These are phyloP conservation scores for Malassezia obtusa DNA, from an alignment of 1,284 basidiomycete species.

Conservation along the genomic window DNA sequence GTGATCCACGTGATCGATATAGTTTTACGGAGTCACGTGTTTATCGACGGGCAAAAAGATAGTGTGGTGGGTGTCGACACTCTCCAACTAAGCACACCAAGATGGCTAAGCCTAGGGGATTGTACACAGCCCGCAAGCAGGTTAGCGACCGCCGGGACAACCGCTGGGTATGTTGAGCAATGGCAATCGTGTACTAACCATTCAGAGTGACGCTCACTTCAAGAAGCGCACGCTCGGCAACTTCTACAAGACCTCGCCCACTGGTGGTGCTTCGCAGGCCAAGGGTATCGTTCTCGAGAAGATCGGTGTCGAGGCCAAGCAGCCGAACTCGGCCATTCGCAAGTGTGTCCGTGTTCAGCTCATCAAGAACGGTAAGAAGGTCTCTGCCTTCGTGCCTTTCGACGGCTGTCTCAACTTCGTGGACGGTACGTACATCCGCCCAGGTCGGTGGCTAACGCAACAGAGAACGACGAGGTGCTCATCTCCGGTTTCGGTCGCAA, in stretches of 20 bases:
- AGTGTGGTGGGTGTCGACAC: neutral
- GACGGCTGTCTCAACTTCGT: conserved; percentile 96
- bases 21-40: conserved; percentile 21
- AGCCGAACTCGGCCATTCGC: conserved; percentile 99
- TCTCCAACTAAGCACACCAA: conserved; percentile 19
- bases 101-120: conserved; percentile 75
- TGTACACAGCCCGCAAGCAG: conserved; percentile 98
- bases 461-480: conserved; percentile 99
- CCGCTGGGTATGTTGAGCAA: conserved; percentile 62
- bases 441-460: conserved; percentile 14
- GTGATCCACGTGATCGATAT: conserved; percentile 18
- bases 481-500: conserved; percentile 99
- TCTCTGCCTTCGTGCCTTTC: conserved; percentile 54
- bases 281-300: conserved; percentile 99
- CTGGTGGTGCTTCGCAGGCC: conserved; percentile 97
- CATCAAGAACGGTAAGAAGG: conserved; percentile 99
- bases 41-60: conserved; percentile 5
- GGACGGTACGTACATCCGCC: conserved; percentile 17
- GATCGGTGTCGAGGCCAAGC: conserved; percentile 77
- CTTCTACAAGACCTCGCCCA: conserved; percentile 99
- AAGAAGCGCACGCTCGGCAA: conserved; percentile 99
- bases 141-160: conserved; percentile 86
- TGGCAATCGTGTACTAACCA: conserved; percentile 51
- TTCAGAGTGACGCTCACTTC: conserved; percentile 81
- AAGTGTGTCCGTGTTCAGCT: conserved; percentile 99